A percentile compares a stretch with the other conserved stretches of the same genome.
phyloP scores from a whole-genome alignment of 176 grass and related monocot genomes.

The Microstegium vimineum region DNA sequence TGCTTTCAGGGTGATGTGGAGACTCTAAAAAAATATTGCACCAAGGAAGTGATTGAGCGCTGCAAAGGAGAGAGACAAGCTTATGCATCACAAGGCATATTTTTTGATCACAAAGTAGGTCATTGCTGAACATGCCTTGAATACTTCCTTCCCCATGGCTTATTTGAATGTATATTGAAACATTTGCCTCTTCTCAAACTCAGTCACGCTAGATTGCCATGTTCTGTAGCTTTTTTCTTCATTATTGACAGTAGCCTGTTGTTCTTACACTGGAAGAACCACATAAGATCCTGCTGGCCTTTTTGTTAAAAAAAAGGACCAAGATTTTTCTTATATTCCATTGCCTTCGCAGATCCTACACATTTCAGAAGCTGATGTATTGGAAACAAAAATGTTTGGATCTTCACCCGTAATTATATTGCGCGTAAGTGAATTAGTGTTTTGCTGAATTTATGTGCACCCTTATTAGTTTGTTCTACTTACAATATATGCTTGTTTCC shows the following conservation, averaged over 20 bases:
- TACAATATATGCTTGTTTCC: slow-evolving; percentile 18
- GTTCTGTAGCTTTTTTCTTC: not conserved
- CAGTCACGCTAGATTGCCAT: not conserved
- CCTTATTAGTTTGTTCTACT: slow-evolving; percentile 18
- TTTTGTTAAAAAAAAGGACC: not conserved
- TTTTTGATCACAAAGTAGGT: slow-evolving; percentile 89
- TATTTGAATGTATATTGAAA: not conserved
- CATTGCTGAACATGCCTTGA: not conserved
- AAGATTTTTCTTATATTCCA: not conserved
- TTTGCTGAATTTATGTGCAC: not conserved
- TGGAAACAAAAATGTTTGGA: slow-evolving; percentile 96
- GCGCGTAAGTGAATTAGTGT: slow-evolving; percentile 33
- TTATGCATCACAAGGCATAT: slow-evolving; percentile 83
- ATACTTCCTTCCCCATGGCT: not conserved
- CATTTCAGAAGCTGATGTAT: slow-evolving; percentile 84
- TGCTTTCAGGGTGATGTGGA: slow-evolving; percentile 50
- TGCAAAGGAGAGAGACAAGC: slow-evolving; percentile 85
- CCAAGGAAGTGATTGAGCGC: slow-evolving; percentile 82
- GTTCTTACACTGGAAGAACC: slow-evolving; percentile 10
- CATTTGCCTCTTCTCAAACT: not conserved
- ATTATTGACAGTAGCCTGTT: slow-evolving; percentile 20
- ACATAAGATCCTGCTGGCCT: not conserved
- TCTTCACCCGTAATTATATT: slow-evolving; percentile 74
- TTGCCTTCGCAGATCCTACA: slow-evolving; percentile 74
- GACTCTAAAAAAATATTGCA: slow-evolving; percentile 82